phyloP scores from a whole-genome alignment of 805 yeast species.

The Starmerella vaccinii region DNA sequence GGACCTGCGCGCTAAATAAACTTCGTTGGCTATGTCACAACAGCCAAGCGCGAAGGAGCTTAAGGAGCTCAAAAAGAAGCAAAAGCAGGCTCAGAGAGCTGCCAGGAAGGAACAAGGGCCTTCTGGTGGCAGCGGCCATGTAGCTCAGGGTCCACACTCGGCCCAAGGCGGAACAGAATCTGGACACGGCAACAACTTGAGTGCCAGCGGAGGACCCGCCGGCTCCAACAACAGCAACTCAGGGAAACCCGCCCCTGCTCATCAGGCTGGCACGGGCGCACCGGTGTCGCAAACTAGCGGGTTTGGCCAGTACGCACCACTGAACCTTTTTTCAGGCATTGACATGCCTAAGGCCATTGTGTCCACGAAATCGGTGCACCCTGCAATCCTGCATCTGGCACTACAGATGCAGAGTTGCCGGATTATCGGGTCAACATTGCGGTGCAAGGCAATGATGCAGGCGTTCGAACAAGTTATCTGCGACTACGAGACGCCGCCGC shows the following conservation, averaged over 20 bases:
- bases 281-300: background rate
- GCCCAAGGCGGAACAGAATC: background rate
- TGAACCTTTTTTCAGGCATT: slow-evolving; percentile 36
- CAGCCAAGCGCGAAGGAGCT: slow-evolving; percentile 26
- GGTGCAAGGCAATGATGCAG: slow-evolving; percentile 74
- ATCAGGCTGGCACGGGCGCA: slow-evolving; percentile 15
- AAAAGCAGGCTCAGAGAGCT: slow-evolving; percentile 86
- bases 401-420: slow-evolving; percentile 72
- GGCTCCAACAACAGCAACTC: slow-evolving; percentile 29
- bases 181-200: background rate
- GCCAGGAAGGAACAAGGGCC: slow-evolving; percentile 65
- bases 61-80: slow-evolving; percentile 78
- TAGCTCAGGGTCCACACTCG: slow-evolving; percentile 22
- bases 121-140: slow-evolving; percentile 15
- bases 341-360: slow-evolving; percentile 30
- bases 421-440: slow-evolving; percentile 78
- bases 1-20: background rate
- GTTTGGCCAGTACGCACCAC: slow-evolving; percentile 34
- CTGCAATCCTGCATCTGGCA: slow-evolving; percentile 67
- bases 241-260: slow-evolving; percentile 19
- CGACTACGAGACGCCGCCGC: slow-evolving; percentile 77
- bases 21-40: background rate
- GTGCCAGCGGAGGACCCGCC: slow-evolving; percentile 28
- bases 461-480: slow-evolving; percentile 71
- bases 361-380: slow-evolving; percentile 69